Evolutionary conservation across 2,329 filamentous ascomycete species (phyloP).

Genomic region (Magnaporthiopsis incrustans): DNA sequence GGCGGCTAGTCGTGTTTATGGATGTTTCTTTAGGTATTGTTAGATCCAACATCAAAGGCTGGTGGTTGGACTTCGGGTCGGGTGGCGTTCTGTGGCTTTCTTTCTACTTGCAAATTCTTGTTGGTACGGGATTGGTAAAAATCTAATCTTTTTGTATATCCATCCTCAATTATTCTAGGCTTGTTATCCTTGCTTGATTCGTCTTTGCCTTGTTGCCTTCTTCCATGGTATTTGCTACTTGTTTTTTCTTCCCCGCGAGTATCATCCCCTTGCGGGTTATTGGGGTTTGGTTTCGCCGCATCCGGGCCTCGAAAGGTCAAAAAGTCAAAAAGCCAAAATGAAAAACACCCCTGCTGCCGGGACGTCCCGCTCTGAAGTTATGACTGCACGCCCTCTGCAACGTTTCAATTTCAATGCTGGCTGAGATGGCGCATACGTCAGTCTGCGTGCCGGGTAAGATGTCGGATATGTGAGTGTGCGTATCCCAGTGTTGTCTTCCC

Average conservation of each 20-base stretch:
- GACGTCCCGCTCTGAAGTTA: no score
- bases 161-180: neutral
- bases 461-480: neutral
- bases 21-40: neutral
- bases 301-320: neutral
- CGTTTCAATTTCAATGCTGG: no score
- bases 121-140: neutral
- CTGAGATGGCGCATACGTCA: neutral
- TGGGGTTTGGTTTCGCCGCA: neutral
- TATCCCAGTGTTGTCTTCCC: neutral
- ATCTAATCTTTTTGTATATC: neutral
- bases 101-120: neutral
- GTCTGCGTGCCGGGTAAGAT: neutral
- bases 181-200: no score
- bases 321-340: neutral
- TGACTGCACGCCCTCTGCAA: no score
- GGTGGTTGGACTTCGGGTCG: neutral
- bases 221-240: neutral
- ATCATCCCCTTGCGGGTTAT: neutral
- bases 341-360: neutral
- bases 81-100: neutral
- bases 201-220: neutral
- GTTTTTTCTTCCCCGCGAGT: neutral
- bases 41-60: neutral
- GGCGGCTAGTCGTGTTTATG: conserved; percentile 6